Base-by-base conservation (phyloP, 129 eudicot genomes). In the Lactuca sativa region DNA sequence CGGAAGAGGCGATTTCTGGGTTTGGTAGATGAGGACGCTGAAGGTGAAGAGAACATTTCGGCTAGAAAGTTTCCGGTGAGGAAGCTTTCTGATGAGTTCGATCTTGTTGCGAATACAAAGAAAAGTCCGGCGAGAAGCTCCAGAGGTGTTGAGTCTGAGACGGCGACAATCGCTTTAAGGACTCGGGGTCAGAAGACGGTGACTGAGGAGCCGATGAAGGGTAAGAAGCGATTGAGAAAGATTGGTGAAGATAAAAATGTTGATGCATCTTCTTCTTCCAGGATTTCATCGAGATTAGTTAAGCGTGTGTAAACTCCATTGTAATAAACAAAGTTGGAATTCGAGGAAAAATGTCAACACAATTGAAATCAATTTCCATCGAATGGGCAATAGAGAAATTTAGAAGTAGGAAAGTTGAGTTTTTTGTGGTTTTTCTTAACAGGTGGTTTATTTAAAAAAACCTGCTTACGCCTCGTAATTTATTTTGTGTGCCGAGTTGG, bases 41-140 rank as follows among this genome's bases (percentile, higher is more conserved):
- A 71, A 0, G 80, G 21, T 6, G 87, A 83, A 2, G 83, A 31
- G 6, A 34, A 40, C 17, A 32, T 48, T 1, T 71, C 56, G 9
- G 80, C 49, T 32, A 58, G 80, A 59, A 82, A 71, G 84, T 71
- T 73, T 69, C 71, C 85, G 57, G 88, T 67, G 71, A 89, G 95
- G 82, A 92, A 86, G 74, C 69, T 89, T 54, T 73, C 80, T 1
- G 96, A 86, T 75, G 98, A 92, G 44, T 92, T 92, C 7, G 96
- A 92, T 21, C 58, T 56, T 4, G 96, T 89, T 66, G 95, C 85
- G 0, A 55, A 32, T 34, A 4, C 18, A 2, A 48, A 47, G 36
- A 44, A 11, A 12, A 75, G 74, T 60, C 83, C 81, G 56, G 69
- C 30, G 64, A 80, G 66, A 51, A 48, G 62, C 10, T 40, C 33